Base-by-base conservation (phyloP, 108 stramenopile species). In the Nitzschia putrida region DNA sequence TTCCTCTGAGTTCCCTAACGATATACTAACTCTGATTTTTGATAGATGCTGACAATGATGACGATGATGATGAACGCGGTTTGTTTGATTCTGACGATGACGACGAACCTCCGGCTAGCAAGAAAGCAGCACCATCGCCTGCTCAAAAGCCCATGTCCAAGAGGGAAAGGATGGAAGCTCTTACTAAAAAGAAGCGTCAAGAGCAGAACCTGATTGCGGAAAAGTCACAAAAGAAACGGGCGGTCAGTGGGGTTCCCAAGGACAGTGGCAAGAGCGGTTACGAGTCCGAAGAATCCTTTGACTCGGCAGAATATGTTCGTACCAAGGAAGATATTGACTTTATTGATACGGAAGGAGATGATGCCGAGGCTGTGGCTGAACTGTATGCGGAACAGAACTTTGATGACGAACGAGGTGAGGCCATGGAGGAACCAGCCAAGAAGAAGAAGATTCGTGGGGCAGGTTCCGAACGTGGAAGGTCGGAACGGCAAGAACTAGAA, bases 331-430 rank as follows among this genome's bases (percentile, higher is more conserved):
- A 95, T 73, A 82, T 89, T 44, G 86, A 95, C 57, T 95, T 95
- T 61, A 89, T 95, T 61, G 95, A 95, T 72, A 87, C 85, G 9
- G 92, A 93, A 45, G 95, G 86, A 24, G 94, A 95, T 57, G 95
- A 95, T 72, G 85, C 84, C 8, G 95, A 95, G 56, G 87, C 90
- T 8, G 64, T 93, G 12, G 74, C 77, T 24, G 95, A 95, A 80
- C 76, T 92, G 26, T 93, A 95, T 64, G 85, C 90, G 57, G 90
- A 93, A 47, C 95, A 95, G 66, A 79, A 90, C 64, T 95, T 95
- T 72, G 90, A 90, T 47, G 93, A 94, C 69, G 88, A 92, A 51
- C 72, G 90, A 21, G 82, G 83, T 10, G 86, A 89, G 34, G 83
- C 84, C 7, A 64, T 70, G 26, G 86, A 89, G 57, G 79, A 80